Conservation (phyloP, 148 eudicot species). For the Rhododendron simsii region DNA sequence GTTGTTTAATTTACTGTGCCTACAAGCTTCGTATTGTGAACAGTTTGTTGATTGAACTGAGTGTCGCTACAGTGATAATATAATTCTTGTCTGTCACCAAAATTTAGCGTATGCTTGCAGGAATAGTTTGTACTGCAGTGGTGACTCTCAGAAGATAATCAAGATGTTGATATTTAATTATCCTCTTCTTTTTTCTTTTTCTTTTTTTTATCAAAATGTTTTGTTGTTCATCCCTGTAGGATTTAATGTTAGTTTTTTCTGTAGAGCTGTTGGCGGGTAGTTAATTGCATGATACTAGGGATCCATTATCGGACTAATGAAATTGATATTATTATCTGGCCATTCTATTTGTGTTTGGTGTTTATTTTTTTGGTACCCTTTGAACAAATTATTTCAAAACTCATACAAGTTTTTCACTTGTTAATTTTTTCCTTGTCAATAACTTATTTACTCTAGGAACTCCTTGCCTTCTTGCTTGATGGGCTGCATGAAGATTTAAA, state of each 20-base stretch:
- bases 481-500: constrained; percentile 95
- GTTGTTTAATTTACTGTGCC: not conserved
- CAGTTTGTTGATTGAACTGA: not conserved
- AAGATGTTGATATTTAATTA: not conserved
- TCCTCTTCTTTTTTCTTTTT: not conserved
- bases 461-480: constrained; percentile 91
- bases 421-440: not conserved
- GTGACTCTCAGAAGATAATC: not conserved
- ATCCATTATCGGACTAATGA: not conserved
- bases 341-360: not conserved
- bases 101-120: not conserved
- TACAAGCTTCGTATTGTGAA: not conserved
- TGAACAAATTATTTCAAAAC: not conserved
- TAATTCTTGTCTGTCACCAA: not conserved
- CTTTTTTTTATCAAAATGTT: not conserved
- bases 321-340: constrained; percentile 1
- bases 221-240: not conserved
- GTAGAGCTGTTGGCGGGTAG: not conserved
- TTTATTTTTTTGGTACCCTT: not conserved
- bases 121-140: not conserved
- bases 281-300: not conserved
- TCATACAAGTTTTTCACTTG: not conserved
- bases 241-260: not conserved
- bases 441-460: constrained; percentile 45
- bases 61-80: not conserved